Evolutionary conservation across 768 basidiomycete species (phyloP).

Genomic region (Termitomyces titanicus): DNA sequence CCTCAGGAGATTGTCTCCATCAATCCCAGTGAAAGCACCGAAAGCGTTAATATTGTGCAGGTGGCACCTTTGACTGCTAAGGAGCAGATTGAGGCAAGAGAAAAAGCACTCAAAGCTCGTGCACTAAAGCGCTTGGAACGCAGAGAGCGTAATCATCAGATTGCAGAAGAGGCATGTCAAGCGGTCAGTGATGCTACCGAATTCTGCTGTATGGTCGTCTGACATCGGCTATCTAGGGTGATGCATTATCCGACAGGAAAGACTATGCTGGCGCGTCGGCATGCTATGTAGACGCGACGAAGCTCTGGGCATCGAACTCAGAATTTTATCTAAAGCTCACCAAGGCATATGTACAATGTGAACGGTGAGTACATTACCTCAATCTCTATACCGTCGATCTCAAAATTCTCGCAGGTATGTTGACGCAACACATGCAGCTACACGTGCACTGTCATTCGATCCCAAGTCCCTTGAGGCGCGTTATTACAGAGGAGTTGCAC

Average conservation of each 20-base stretch:
- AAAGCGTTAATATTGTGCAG: conserved; percentile 12
- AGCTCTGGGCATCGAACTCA: conserved; percentile 18
- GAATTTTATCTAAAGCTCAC: conserved; percentile 17
- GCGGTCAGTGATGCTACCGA: conserved; percentile 7
- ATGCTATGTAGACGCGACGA: conserved; percentile 30
- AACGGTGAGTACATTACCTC: conserved; percentile 11
- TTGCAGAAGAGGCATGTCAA: conserved; percentile 15
- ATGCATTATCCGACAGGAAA: conserved; percentile 24
- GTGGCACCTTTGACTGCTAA: conserved; percentile 4
- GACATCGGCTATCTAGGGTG: conserved; percentile 23
- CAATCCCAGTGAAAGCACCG: conserved; percentile 3
- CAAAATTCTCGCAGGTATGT: conserved; percentile 7
- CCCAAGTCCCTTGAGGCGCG: conserved; percentile 17
- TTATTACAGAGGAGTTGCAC: conserved; percentile 16
- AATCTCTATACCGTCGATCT: neutral
- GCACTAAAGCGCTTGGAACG: conserved; percentile 15
- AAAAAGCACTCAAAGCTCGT: conserved; percentile 9
- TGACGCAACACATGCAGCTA: conserved; percentile 20
- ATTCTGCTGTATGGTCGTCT: neutral
- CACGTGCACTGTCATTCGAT: conserved; percentile 19
- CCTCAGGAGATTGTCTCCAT: neutral
- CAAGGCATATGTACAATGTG: conserved; percentile 8
- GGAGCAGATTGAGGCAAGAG: conserved; percentile 8
- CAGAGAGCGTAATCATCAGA: conserved; percentile 12
- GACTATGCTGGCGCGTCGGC: conserved; percentile 30